Percentiles rank a stretch among this genome's conserved stretches.
Conservation (phyloP, 1,139 yeast genomes). For the Pichia sp. region DNA sequence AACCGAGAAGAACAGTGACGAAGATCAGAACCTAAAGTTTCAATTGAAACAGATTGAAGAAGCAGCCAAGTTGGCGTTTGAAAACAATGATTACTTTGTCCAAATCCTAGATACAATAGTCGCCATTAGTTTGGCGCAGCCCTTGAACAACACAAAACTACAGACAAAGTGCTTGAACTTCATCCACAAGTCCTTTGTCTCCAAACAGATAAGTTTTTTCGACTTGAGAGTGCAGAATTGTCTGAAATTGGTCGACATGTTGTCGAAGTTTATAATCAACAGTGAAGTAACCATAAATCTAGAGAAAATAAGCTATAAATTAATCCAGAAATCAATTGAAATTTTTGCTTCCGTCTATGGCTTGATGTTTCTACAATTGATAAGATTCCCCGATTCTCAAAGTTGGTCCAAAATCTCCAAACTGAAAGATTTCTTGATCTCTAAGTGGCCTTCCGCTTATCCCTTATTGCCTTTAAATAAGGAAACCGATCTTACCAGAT, state of each 20-base stretch:
- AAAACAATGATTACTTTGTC: slow-evolving; percentile 25
- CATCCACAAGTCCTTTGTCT: slow-evolving; percentile 24
- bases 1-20: neutral
- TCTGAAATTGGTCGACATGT: slow-evolving; percentile 21
- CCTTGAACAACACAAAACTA: slow-evolving; percentile 18
- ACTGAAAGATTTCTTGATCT: slow-evolving; percentile 39
- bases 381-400: slow-evolving; percentile 21
- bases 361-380: slow-evolving; percentile 23
- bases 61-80: slow-evolving; percentile 28
- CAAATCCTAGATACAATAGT: slow-evolving; percentile 29
- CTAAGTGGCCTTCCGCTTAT: slow-evolving; percentile 38
- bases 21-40: neutral
- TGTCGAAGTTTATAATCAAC: slow-evolving; percentile 21
- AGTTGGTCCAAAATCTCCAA: slow-evolving; percentile 36
- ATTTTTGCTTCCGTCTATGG: slow-evolving; percentile 25
- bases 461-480: slow-evolving; percentile 47
- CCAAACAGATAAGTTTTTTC: slow-evolving; percentile 20
- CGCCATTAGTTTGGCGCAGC: slow-evolving; percentile 25
- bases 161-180: slow-evolving; percentile 25
- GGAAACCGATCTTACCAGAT: slow-evolving; percentile 47
- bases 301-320: slow-evolving; percentile 19
- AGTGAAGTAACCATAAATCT: slow-evolving; percentile 12
- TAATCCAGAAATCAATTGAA: slow-evolving; percentile 26
- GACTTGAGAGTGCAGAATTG: slow-evolving; percentile 20
- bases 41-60: slow-evolving; percentile 24